phyloP scores from a whole-genome alignment of 768 basidiomycete species.

The Udeniomyces megalosporus region DNA sequence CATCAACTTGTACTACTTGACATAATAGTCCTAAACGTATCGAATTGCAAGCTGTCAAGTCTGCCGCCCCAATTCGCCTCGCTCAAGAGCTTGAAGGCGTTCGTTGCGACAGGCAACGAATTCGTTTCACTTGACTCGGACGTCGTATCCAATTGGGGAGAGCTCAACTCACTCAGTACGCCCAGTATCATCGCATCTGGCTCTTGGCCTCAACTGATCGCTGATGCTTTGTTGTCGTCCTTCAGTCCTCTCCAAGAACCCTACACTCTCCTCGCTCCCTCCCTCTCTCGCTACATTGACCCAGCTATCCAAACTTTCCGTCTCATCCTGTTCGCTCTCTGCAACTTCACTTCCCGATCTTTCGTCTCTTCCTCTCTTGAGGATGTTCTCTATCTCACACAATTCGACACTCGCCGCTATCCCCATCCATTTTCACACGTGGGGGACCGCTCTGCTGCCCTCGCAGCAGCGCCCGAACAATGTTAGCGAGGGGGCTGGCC shows the following conservation, averaged over 20 bases:
- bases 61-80: constrained; percentile 5
- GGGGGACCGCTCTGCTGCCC: constrained; percentile 11
- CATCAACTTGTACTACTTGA: background rate
- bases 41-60: background rate
- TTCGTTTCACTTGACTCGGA: background rate
- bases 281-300: background rate
- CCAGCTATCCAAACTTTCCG: constrained; percentile 10
- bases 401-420: constrained; percentile 1
- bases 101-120: constrained; percentile 13
- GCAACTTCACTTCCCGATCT: constrained; percentile 6
- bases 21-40: constrained; percentile 9
- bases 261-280: constrained; percentile 3
- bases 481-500: background rate
- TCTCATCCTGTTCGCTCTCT: background rate
- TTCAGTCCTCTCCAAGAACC: constrained; percentile 14
- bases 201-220: background rate
- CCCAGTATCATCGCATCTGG: background rate
- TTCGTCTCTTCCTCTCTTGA: background rate
- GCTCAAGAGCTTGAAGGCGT: constrained; percentile 9
- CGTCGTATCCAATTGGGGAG: background rate
- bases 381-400: constrained; percentile 15
- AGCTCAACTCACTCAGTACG: constrained; percentile 16
- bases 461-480: background rate
- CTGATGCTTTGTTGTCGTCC: background rate
- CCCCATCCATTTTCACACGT: constrained; percentile 5